Conservation (phyloP, 2,329 filamentous ascomycete species). For the Orbilia ellipsospora region DNA sequence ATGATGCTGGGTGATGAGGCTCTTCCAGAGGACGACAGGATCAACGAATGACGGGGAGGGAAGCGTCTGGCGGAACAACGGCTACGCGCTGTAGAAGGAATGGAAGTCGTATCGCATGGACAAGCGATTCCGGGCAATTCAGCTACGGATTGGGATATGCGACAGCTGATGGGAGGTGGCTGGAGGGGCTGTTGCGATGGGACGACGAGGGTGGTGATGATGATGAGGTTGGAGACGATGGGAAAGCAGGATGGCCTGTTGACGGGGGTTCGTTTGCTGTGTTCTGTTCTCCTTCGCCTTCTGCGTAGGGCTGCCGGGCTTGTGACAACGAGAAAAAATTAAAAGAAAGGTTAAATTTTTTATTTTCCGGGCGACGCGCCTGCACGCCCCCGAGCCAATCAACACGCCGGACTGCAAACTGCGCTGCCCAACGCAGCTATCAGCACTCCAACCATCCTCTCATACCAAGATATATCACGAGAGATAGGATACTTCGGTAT, state of each 20-base stretch:
- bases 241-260: neutral
- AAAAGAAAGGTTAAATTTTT: slow-evolving; percentile 1
- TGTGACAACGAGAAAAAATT: slow-evolving; percentile 25
- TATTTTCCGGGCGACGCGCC: slow-evolving; percentile 45
- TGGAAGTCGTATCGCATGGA: slow-evolving; percentile 39
- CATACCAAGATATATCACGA: neutral
- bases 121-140: slow-evolving; percentile 17
- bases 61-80: slow-evolving; percentile 50
- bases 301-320: slow-evolving; percentile 28
- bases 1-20: slow-evolving; percentile 14
- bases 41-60: slow-evolving; percentile 54
- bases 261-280: slow-evolving; percentile 6
- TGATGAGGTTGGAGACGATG: slow-evolving; percentile 17
- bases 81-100: slow-evolving; percentile 55
- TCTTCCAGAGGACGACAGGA: slow-evolving; percentile 20
- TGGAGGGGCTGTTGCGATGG: slow-evolving; percentile 9
- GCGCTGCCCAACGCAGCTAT: slow-evolving; percentile 35
- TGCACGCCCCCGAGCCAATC: slow-evolving; percentile 4
- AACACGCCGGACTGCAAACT: slow-evolving; percentile 28
- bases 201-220: slow-evolving; percentile 19
- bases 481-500: neutral
- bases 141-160: slow-evolving; percentile 13
- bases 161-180: slow-evolving; percentile 17
- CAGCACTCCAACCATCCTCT: slow-evolving; percentile 16
- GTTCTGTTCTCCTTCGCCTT: too few species aligned